These are phyloP conservation scores for Plasmodium inui DNA, from an alignment of 169 alveolate species.

Conservation along the genomic window DNA sequence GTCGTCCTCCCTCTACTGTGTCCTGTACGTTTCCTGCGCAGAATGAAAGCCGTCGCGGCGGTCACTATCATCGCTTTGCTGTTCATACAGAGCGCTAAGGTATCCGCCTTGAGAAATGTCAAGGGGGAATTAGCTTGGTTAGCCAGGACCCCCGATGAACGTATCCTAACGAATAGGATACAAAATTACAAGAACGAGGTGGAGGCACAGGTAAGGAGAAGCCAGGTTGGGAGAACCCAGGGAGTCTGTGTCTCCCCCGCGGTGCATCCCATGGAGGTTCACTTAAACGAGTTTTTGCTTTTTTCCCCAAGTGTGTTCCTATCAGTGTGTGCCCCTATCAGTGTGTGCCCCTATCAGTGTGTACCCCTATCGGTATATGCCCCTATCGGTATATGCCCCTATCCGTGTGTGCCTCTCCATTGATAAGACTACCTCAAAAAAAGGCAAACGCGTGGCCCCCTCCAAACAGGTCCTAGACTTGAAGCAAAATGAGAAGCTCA, in stretches of 20 bases:
- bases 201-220: conserved; percentile 39
- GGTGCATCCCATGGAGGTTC: not conserved
- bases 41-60: not conserved
- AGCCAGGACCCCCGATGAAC: not conserved
- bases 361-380: not conserved
- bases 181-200: conserved; percentile 42
- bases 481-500: conserved; percentile 25
- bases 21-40: not conserved
- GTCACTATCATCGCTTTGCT: not conserved
- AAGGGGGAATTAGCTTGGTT: not conserved
- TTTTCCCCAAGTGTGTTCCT: not conserved
- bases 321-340: not conserved
- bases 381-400: too few species aligned
- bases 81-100: not conserved
- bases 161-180: not conserved
- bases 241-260: not conserved
- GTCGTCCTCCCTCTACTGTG: not conserved
- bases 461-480: conserved; percentile 18
- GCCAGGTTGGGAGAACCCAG: too few species aligned
- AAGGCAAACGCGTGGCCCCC: not conserved
- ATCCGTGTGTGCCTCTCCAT: not conserved
- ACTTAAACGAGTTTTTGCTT: not conserved
- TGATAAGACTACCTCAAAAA: not conserved
- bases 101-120: conserved; percentile 15
- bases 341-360: not conserved